Evolutionary conservation across 106 monocot species (phyloP).

Genomic region (Dendrobium huoshanense): DNA sequence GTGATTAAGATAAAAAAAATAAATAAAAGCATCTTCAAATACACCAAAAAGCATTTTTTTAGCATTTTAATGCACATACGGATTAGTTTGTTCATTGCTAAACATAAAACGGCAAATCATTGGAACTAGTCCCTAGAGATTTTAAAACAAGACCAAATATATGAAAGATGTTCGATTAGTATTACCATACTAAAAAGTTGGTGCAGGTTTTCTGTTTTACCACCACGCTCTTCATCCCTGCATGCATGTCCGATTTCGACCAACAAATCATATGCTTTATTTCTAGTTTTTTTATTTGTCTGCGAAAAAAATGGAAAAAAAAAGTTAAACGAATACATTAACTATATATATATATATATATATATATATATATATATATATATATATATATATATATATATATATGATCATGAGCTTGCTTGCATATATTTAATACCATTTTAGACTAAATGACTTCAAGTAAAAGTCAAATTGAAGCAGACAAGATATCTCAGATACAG

Average conservation of each 20-base stretch:
- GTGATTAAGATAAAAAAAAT: background rate
- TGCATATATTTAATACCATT: background rate
- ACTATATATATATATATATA: background rate
- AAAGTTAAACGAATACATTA: background rate
- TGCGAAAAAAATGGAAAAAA: conserved; percentile 15
- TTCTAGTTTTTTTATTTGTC: conserved; percentile 89
- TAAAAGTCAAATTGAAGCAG: background rate
- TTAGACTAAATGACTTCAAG: background rate
- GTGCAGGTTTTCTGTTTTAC: conserved; percentile 48
- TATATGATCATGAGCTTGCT: background rate
- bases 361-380: no score
- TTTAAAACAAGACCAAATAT: background rate
- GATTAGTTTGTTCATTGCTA: background rate
- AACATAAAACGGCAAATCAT: background rate
- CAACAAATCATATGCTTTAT: conserved; percentile 86
- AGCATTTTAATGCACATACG: background rate
- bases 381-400: no score
- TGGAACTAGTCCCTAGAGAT: background rate
- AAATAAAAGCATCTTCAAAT: background rate
- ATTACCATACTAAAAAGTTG: conserved; percentile 82
- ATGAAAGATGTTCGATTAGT: background rate
- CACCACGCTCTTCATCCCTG: conserved; percentile 68
- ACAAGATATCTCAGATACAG: background rate
- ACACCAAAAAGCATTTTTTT: background rate
- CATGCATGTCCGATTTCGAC: conserved; percentile 89